Base-by-base conservation (phyloP, 2,329 filamentous ascomycete genomes). In the Aspergillus persii region DNA sequence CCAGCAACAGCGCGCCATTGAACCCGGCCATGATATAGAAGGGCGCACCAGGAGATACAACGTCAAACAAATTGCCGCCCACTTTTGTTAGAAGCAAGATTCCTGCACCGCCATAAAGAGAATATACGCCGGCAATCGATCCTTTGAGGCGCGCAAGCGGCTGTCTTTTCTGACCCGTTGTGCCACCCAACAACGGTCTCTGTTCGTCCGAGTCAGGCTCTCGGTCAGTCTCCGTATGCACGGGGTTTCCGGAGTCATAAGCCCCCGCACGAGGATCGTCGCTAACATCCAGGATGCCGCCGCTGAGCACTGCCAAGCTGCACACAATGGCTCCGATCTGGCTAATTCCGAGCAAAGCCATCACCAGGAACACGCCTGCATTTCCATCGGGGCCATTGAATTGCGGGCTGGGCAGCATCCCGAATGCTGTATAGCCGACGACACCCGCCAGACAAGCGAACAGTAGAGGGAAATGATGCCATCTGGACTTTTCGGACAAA, bases 251-350 rank as follows among this genome's bases (percentile, higher is more conserved):
- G 12, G 52, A 44, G 8, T 36, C 26, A 41, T 50, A 2, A 11
- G 12, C 60, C 58, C 57, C 63, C 58, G 61, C 57, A 30, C 53
- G 58, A n/a, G 59, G 63, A 12, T 44, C 44, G 12, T 33, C 57
- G 36, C 62, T 68, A 58, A 70, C 67, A 47, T 78, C 66, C 75
- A 96, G 80, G 26, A 98, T 89, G 3, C 92, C 93, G 15, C 87
- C 86, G 41, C 92, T 92, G 2, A 99, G 83, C 0, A 95, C 86
- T 0, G 91, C 92, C n/a, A 99, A 83, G 64, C 91, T 96, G 77
- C 93, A 97, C 0, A 99, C 95, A 60, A 99, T 98, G 9, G 92
- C 90, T 2, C 94, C 95, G 62, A 99, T 98, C 76, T 99, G 95
- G 69, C 91, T 96, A 70, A 96, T 86, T 12, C 95, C 95, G 44